Base-by-base conservation (phyloP, 495 filamentous ascomycete genomes). In the Penicillium mononematosum region DNA sequence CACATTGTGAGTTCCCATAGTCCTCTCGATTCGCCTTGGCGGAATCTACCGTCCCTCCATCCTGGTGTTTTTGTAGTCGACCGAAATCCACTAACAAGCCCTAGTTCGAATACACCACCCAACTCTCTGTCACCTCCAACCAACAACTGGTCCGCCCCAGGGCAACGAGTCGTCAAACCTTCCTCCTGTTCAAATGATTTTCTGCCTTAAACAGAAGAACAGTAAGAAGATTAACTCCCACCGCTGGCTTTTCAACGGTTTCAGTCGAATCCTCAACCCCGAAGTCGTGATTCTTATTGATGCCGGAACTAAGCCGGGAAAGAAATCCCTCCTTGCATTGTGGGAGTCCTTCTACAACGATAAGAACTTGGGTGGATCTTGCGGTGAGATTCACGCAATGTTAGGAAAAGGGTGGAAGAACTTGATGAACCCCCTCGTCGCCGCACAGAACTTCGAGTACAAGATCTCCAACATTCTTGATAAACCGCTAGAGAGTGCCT, bases 221-320 rank as follows among this genome's bases (percentile, higher is more conserved):
- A 93, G 83, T 79, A 98, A 98, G 78, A 98, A 98, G 83, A 98
- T 98, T 80, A 98, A 98, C 77, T 98, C 94, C 38, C 94, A 98
- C 69, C 82, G 94, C 72, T 98, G 94, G 94, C 81, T 98, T 17
- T 98, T 98, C 77, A 96, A 96, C 62, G 94, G 89, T 19, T 98
- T 98, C 71, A 91, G 92, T 56, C 88, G 93, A 61, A 94, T 98
- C 60, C 74, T 98, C 48, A 96, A 98, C 71, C 94, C 94, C 17
- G 94, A 98, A 74, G 86, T 98, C 54, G 94, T 91, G 68, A 94
- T 98, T 68, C 83, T 98, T 48, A 85, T 98, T 51, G 94, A 98
- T 74, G 94, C 93, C 11, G 94, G 94, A 70, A 98, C 94, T 2
- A 98, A 96, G 73, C 94, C 94, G 38, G 90, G 92, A 36, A 76